Evolutionary conservation across 306 rosid species (phyloP).

Genomic region (Astragalus glycyphyllos): DNA sequence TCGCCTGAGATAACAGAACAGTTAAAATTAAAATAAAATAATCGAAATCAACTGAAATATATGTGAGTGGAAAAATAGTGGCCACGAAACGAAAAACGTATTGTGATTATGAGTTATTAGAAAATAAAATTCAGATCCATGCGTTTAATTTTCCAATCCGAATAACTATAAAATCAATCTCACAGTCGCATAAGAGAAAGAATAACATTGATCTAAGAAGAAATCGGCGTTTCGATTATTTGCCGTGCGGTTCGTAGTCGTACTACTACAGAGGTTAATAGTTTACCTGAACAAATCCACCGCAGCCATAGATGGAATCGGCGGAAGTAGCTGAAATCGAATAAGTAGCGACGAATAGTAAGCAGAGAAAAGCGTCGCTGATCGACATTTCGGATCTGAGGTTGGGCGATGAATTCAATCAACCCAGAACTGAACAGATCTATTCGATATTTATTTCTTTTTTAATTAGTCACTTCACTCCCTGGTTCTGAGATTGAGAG

Average conservation of each 20-base stretch:
- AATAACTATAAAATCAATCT: constrained; percentile 14
- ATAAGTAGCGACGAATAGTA: constrained; percentile 43
- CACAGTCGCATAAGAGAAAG: neutral
- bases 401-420: constrained; percentile 44
- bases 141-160: neutral
- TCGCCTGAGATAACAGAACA: constrained; percentile 57
- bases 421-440: constrained; percentile 35
- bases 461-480: constrained; percentile 34
- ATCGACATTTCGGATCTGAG: constrained; percentile 50
- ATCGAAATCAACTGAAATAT: neutral
- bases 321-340: constrained; percentile 62
- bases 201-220: neutral
- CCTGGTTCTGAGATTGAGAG: neutral
- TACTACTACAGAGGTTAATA: neutral
- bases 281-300: constrained; percentile 52
- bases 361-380: constrained; percentile 41
- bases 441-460: constrained; percentile 21
- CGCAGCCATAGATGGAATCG: constrained; percentile 62
- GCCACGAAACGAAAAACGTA: neutral
- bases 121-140: constrained; percentile 37
- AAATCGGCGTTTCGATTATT: neutral
- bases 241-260: neutral
- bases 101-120: neutral
- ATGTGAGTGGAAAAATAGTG: neutral
- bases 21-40: neutral